Evolutionary conservation across 1,284 basidiomycete genomes (phyloP), one percentile per base, ranked within the genome.

Genomic region (Laetiporus sulphureus): DNA sequence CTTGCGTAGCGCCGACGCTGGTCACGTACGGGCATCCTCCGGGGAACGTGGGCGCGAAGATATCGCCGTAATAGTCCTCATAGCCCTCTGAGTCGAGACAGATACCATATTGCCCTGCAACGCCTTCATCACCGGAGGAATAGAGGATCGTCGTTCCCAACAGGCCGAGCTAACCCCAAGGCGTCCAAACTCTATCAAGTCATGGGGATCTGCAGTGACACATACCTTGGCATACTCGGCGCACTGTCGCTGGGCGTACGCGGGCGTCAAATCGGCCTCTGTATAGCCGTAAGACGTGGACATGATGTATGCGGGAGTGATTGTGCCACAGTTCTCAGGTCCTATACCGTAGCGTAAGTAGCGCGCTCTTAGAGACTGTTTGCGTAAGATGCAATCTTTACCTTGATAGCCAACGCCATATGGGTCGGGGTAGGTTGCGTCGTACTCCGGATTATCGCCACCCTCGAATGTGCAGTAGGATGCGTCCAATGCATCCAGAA

Each of bases 91-190:
- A 11, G 21, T 38, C 22, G 11, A 50, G 38, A 39, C 49, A 50
- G 15, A 32, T 4, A 15, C 38, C 34, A 22, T 31, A 31, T 48
- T 67, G 55, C 53, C 72, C 73, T 3, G 69, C 75, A 13, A 76
- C 76, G 21, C 76, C 76, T 24, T 66, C 34, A 40, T 57, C 75
- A 1, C 75, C 77, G 10, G 71, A 72, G 32, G 68, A 67, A 48
- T 64, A 78, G 23, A 79, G 51, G 3, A 79, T 46, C 2, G 76
- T 73, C 4, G 70, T 42, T 31, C 69, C 71, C 61, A 42, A 16
- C 12, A 42, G 19, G 13, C 41, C 41, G 2, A 42, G 30, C 41
- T 42, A 16, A 23, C 8, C 8, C 6, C 15, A 16, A 7, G 16
- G 10, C 7, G 16, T 11, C 10, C 32, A 8, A 27, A 41, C 23